Conservation (phyloP, 176 grass and related monocot species). For the Lolium rigidum region DNA sequence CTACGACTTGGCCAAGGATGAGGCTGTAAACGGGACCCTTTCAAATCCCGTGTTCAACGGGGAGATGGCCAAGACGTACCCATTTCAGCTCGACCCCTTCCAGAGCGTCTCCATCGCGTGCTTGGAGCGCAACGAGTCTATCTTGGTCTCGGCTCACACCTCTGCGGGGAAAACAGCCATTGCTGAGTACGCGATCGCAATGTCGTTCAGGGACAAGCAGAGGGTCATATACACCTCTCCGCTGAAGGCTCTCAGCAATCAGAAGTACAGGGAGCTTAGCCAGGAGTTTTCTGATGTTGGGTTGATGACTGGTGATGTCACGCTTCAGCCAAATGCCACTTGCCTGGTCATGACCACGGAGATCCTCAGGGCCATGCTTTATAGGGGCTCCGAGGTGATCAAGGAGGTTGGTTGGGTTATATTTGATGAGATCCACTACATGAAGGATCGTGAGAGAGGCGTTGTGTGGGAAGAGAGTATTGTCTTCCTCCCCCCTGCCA, state of each 20-base stretch:
- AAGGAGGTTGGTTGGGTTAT: slow-evolving; percentile 99
- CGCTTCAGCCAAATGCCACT: slow-evolving; percentile 84
- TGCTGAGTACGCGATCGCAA: slow-evolving; percentile 92
- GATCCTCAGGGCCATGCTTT: slow-evolving; percentile 96
- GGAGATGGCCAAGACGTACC: slow-evolving; percentile 93
- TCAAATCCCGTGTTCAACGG: slow-evolving; percentile 63
- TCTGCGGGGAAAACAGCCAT: slow-evolving; percentile 95
- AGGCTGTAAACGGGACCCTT: slow-evolving; percentile 71
- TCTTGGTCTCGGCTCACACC: slow-evolving; percentile 93
- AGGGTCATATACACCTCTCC: slow-evolving; percentile 95
- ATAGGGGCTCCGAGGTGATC: slow-evolving; percentile 95
- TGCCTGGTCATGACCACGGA: slow-evolving; percentile 99
- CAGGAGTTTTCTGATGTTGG: slow-evolving; percentile 95
- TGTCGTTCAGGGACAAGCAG: slow-evolving; percentile 97
- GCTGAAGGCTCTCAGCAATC: slow-evolving; percentile 94
- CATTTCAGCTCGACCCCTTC: slow-evolving; percentile 93
- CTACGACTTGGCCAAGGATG: slow-evolving; percentile 63
- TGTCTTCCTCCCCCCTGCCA: slow-evolving; percentile 89
- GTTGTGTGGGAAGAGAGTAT: slow-evolving; percentile 99
- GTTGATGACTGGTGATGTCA: slow-evolving; percentile 95
- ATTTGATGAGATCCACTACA: slow-evolving; percentile 99
- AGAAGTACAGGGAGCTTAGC: slow-evolving; percentile 95
- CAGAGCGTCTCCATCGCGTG: slow-evolving; percentile 87
- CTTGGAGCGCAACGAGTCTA: slow-evolving; percentile 85
- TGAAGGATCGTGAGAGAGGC: slow-evolving; percentile 95